A percentile compares a stretch with the other conserved stretches of the same genome.
Conservation (phyloP, 1,284 basidiomycete species). For the Boletus semigastroideus region DNA sequence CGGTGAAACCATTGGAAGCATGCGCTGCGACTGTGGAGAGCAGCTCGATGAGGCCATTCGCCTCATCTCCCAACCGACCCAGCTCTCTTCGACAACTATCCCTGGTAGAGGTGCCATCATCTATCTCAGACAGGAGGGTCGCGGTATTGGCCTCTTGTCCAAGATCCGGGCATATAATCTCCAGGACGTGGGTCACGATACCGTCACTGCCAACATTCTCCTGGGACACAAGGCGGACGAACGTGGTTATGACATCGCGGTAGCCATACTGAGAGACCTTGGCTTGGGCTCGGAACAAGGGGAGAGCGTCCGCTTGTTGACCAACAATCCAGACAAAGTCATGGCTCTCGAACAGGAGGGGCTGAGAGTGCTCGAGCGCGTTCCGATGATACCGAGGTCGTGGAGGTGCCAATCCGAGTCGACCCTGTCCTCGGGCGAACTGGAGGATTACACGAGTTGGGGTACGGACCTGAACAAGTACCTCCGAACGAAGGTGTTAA, state of each 20-base stretch:
- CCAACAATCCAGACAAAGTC: constrained; percentile 98
- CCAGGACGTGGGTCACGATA: constrained; percentile 98
- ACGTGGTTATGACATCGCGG: constrained; percentile 90
- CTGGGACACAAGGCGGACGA: constrained; percentile 95
- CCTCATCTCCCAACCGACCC: constrained; percentile 79
- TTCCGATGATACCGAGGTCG: constrained; percentile 92
- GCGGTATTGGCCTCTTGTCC: constrained; percentile 94
- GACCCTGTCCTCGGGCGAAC: constrained; percentile 20
- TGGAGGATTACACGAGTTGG: constrained; percentile 58
- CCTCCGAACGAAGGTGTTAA: constrained; percentile 90
- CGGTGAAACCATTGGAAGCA: constrained; percentile 96
- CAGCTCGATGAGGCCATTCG: constrained; percentile 97
- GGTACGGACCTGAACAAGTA: constrained; percentile 95
- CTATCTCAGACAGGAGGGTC: constrained; percentile 98
- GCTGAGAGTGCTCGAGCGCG: constrained; percentile 78
- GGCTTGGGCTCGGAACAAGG: constrained; percentile 63
- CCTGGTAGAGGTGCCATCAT: constrained; percentile 93
- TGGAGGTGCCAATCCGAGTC: constrained; percentile 53
- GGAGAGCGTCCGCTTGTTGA: constrained; percentile 80
- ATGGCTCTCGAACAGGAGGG: constrained; percentile 85
- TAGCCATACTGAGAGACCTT: constrained; percentile 87
- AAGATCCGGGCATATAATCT: constrained; percentile 99
- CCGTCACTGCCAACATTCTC: constrained; percentile 95
- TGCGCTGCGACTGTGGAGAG: constrained; percentile 99
- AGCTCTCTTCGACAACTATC: constrained; percentile 43